A percentile compares a stretch with the other conserved stretches of the same genome.
Evolutionary conservation across 192 early-diverging fungal species (phyloP).

Genomic region (Obelidium mucronatum): DNA sequence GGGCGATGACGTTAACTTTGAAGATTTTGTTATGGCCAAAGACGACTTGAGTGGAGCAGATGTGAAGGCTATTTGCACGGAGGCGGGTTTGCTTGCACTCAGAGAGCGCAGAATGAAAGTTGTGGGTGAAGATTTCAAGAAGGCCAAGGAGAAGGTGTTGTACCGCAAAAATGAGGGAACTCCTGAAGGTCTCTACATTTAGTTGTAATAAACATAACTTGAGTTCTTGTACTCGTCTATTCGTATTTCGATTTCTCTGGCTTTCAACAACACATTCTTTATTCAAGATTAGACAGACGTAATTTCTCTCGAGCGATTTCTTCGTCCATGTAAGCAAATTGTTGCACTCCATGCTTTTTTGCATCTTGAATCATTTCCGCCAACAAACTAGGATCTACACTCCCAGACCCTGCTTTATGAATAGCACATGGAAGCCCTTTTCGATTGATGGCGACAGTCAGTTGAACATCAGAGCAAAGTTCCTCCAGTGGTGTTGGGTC

Average conservation of each 20-base stretch:
- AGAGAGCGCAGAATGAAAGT: slow-evolving; percentile 99
- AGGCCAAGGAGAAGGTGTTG: slow-evolving; percentile 98
- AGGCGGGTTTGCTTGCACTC: slow-evolving; percentile 96
- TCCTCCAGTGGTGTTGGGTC: slow-evolving; percentile 94
- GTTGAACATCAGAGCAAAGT: slow-evolving; percentile 77
- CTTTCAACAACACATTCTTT: no score
- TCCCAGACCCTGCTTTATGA: slow-evolving; percentile 81
- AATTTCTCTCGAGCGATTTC: slow-evolving; percentile 10
- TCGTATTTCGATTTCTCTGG: no score
- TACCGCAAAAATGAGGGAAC: slow-evolving; percentile 99
- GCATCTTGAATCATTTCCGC: slow-evolving; percentile 77
- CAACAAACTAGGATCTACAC: slow-evolving; percentile 78
- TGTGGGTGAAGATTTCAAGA: slow-evolving; percentile 94
- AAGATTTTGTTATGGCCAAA: slow-evolving; percentile 99
- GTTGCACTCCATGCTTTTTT: slow-evolving; percentile 8
- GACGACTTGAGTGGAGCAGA: slow-evolving; percentile 99
- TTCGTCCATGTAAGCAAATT: slow-evolving; percentile 22
- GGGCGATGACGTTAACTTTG: slow-evolving; percentile 96
- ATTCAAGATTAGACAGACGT: slow-evolving; percentile 16
- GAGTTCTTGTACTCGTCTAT: not conserved
- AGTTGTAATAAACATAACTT: not conserved
- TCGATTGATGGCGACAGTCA: slow-evolving; percentile 84
- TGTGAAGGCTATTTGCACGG: slow-evolving; percentile 99
- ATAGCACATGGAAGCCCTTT: slow-evolving; percentile 82
- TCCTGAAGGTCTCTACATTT: slow-evolving; percentile 81